phyloP scores from a whole-genome alignment of 495 filamentous ascomycete species.

The Penicillium turbatum region DNA sequence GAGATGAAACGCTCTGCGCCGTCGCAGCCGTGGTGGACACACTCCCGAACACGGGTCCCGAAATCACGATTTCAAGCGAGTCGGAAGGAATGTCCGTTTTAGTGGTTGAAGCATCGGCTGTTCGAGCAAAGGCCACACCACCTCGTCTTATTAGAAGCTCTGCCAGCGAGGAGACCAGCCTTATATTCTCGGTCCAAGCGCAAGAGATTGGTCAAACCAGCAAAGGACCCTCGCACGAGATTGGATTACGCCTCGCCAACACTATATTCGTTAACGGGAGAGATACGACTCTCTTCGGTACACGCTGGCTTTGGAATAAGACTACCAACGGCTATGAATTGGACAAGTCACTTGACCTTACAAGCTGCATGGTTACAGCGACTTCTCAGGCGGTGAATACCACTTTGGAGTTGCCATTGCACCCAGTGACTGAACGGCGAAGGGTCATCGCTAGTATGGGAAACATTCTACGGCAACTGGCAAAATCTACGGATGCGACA shows the following conservation, averaged over 20 bases:
- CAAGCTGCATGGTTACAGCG: slow-evolving; percentile 28
- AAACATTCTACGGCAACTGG: slow-evolving; percentile 71
- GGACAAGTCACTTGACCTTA: slow-evolving; percentile 28
- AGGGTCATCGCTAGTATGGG: slow-evolving; percentile 66
- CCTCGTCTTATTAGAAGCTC: slow-evolving; percentile 31
- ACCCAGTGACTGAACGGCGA: slow-evolving; percentile 61
- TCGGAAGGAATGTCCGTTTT: slow-evolving; percentile 37
- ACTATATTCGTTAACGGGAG: slow-evolving; percentile 71
- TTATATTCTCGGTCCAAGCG: slow-evolving; percentile 28
- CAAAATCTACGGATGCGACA: slow-evolving; percentile 40
- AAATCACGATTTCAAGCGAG: slow-evolving; percentile 10
- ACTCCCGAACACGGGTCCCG: slow-evolving; percentile 22
- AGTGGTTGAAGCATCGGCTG: slow-evolving; percentile 17
- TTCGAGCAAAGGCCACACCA: slow-evolving; percentile 32
- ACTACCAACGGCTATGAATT: slow-evolving; percentile 19
- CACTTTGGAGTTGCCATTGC: slow-evolving; percentile 47
- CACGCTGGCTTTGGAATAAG: slow-evolving; percentile 47
- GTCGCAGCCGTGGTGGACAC: slow-evolving; percentile 39
- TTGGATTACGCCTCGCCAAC: slow-evolving; percentile 64
- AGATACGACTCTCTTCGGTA: slow-evolving; percentile 55
- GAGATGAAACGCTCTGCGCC: slow-evolving; percentile 18
- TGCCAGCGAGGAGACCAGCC: slow-evolving; percentile 31
- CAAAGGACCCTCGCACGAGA: slow-evolving; percentile 19
- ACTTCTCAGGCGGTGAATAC: slow-evolving; percentile 15
- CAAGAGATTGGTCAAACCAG: not conserved